Percentiles rank a stretch among this genome's conserved stretches.
Conservation (phyloP, 164 flowering plant species). For the Nymphaea colorata region DNA sequence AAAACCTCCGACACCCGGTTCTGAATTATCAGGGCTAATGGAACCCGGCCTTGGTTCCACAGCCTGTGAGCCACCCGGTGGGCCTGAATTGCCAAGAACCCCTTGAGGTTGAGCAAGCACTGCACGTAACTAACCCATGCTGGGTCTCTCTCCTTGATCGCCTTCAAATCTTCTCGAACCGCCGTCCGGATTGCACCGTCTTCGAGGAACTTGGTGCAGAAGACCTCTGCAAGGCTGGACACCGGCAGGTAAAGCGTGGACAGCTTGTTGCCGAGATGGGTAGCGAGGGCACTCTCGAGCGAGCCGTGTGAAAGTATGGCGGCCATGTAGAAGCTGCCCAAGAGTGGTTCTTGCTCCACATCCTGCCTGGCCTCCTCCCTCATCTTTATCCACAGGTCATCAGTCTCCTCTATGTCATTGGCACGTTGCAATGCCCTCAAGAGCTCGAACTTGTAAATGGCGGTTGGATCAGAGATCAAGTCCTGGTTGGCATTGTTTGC, state of each 20-base stretch:
- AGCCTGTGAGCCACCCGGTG: conserved; percentile 54
- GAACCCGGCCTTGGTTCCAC: conserved; percentile 40
- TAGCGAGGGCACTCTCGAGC: conserved; percentile 44
- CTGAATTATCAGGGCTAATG: conserved; percentile 47
- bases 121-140: conserved; percentile 62
- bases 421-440: neutral
- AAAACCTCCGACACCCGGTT: conserved; percentile 62
- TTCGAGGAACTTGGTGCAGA: conserved; percentile 23
- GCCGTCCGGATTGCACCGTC: conserved; percentile 26
- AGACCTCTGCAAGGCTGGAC: conserved; percentile 30
- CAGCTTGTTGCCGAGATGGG: conserved; percentile 34
- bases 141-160: conserved; percentile 66
- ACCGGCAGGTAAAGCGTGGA: conserved; percentile 25
- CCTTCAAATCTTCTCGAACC: conserved; percentile 40
- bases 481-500: neutral
- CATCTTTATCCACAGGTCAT: conserved; percentile 35
- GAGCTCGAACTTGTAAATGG: neutral
- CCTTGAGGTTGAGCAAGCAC: conserved; percentile 64
- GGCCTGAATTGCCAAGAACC: conserved; percentile 64
- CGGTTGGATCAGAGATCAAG: neutral
- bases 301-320: conserved; percentile 37
- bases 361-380: conserved; percentile 43
- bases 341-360: conserved; percentile 44
- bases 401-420: conserved; percentile 5
- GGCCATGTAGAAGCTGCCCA: conserved; percentile 26